phyloP scores from a whole-genome alignment of 345 rosid species.

The Crucihimalaya himalaica region DNA sequence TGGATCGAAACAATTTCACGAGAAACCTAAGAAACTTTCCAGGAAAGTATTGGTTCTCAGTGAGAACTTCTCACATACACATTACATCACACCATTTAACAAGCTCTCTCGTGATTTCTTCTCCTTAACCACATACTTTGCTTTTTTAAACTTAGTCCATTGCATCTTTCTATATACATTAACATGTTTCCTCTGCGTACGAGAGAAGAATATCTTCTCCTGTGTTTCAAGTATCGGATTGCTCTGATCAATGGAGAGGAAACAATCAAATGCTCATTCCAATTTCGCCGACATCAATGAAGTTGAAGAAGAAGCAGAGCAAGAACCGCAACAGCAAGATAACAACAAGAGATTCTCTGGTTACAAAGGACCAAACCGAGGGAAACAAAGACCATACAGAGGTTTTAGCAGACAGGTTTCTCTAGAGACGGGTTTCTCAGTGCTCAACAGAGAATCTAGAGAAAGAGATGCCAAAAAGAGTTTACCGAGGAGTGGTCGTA shows the following conservation, averaged over 20 bases:
- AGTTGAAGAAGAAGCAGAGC: conserved; percentile 54
- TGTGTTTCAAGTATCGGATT: conserved; percentile 14
- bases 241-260: conserved; percentile 30
- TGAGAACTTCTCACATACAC: conserved; percentile 15
- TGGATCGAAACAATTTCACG: conserved; percentile 38
- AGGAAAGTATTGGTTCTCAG: conserved; percentile 31
- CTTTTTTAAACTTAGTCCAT: neutral
- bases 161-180: conserved; percentile 35
- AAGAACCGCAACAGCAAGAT: conserved; percentile 33
- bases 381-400: conserved; percentile 40
- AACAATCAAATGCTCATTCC: conserved; percentile 30
- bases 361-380: conserved; percentile 50
- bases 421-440: conserved; percentile 85
- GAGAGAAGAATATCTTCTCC: neutral
- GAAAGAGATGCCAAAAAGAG: conserved; percentile 55
- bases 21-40: conserved; percentile 36
- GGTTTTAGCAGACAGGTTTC: conserved; percentile 79
- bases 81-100: conserved; percentile 22
- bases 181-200: conserved; percentile 14
- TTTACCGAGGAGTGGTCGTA: conserved; percentile 75
- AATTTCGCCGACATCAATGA: conserved; percentile 74
- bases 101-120: conserved; percentile 36
- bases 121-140: conserved; percentile 28
- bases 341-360: conserved; percentile 43
- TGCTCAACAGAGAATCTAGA: conserved; percentile 52